Evolutionary conservation across 2,329 filamentous ascomycete species (phyloP), one percentile per base, ranked within the genome.

Genomic region (Fusarium azukiicola): DNA sequence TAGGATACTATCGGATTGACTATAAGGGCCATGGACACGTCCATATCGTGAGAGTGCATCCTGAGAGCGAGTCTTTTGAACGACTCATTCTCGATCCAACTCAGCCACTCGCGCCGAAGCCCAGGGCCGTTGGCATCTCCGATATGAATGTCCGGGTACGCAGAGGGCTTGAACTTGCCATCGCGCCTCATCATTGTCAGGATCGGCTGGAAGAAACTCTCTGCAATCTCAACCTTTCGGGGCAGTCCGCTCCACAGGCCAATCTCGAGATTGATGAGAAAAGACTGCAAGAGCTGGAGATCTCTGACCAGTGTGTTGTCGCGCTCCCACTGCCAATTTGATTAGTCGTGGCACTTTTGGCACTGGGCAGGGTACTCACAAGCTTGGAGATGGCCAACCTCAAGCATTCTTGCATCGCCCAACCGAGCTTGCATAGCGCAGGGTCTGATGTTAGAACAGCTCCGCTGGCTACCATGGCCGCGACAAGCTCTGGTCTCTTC

Each of bases 211-310:
- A 87, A 79, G 67, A 87, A 87, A 42, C 84, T 85, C 63, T 88
- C 87, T 8, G 86, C 84, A n/a, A 88, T 86, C 67, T 88, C 87
- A 10, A 88, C 84, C 42, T 88, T 88, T 3, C 87, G 81, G 17
- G 81, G 84, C 19, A 85, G 81, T 3, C 87, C 87, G 61, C 86
- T 87, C 87, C 87, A 88, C 1, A 88, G n/a, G 2, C 80, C 80
- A 21, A 81, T 76, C n/a, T 87, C 83, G 2, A 88, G 80, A 17
- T 71, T 79, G 14, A 88, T 81, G n/a, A 86, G 78, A 49, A 83
- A 87, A 3, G 84, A 84, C 70, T 88, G 87, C 0, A 83, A 79
- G 1, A 85, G 75, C 11, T 85, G 80, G 2, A 88, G 79, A 13
- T 87, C 81, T 32, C 86, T 77, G 0, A 83, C 84, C 1, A 78